Percentiles rank a stretch among this genome's conserved stretches.
These are phyloP conservation scores for Kazachstania taianensis DNA, from an alignment of 805 yeast genomes.

Conservation along the genomic window DNA sequence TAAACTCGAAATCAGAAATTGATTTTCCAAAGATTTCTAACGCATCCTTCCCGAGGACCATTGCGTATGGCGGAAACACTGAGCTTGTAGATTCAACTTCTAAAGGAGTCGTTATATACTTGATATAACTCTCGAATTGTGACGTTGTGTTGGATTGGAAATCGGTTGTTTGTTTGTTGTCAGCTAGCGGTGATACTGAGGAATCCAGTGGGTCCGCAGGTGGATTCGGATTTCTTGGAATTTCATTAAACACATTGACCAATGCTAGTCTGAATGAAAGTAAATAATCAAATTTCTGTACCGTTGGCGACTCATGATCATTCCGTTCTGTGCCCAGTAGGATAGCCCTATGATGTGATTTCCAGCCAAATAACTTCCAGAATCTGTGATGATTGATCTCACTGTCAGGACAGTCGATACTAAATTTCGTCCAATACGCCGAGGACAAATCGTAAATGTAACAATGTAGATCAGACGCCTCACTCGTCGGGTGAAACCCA, in stretches of 20 bases:
- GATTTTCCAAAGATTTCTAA: constrained; percentile 55
- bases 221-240: not conserved
- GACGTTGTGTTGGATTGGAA: constrained; percentile 11
- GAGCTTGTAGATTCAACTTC: constrained; percentile 57
- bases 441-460: constrained; percentile 26
- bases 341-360: constrained; percentile 63
- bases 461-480: constrained; percentile 19
- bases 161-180: not conserved
- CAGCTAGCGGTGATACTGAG: not conserved
- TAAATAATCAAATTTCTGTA: constrained; percentile 37
- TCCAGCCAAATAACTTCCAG: constrained; percentile 66
- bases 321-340: constrained; percentile 40
- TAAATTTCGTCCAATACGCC: constrained; percentile 53
- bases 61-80: constrained; percentile 67
- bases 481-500: constrained; percentile 44
- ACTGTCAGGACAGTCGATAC: constrained; percentile 42
- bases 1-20: constrained; percentile 61
- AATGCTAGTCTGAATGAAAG: constrained; percentile 46
- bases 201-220: not conserved
- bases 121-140: constrained; percentile 57
- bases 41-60: constrained; percentile 67
- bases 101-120: constrained; percentile 63
- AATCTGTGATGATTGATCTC: constrained; percentile 48
- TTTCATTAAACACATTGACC: constrained; percentile 33
- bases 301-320: constrained; percentile 23